Conservation (phyloP, 768 basidiomycete genomes). For the Lyophyllum decastes region DNA sequence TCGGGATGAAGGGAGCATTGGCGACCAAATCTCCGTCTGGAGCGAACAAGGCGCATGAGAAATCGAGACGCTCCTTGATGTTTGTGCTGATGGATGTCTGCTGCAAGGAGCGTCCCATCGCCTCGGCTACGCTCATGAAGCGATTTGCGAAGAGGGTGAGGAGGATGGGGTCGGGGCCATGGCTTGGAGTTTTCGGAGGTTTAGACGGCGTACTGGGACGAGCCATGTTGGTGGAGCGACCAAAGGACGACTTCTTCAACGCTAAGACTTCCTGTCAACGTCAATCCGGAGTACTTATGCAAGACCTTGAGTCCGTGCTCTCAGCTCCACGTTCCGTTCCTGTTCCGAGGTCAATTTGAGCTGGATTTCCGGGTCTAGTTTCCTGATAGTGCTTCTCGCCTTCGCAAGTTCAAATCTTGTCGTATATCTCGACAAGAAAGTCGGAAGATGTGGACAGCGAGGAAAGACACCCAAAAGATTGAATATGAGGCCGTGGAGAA, state of each 20-base stretch:
- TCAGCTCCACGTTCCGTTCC: no score
- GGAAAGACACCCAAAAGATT: no score
- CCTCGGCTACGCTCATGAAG: slow-evolving; percentile 97
- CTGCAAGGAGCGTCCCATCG: slow-evolving; percentile 89
- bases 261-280: no score
- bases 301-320: no score
- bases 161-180: slow-evolving; percentile 80
- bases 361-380: not conserved
- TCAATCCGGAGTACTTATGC: no score
- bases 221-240: slow-evolving; percentile 7
- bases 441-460: not conserved
- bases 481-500: no score
- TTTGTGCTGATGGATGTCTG: slow-evolving; percentile 93
- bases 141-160: slow-evolving; percentile 93
- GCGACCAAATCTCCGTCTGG: slow-evolving; percentile 95
- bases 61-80: slow-evolving; percentile 95
- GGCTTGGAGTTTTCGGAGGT: slow-evolving; percentile 20
- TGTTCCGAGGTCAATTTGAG: slow-evolving; percentile 12
- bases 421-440: not conserved
- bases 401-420: not conserved
- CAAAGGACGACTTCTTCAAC: not conserved
- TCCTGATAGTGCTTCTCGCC: not conserved
- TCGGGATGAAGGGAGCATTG: slow-evolving; percentile 91
- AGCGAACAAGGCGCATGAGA: slow-evolving; percentile 92
- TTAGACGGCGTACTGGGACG: not conserved